phyloP scores from a whole-genome alignment of 495 filamentous ascomycete genomes.

The Neurospora cerealis region DNA sequence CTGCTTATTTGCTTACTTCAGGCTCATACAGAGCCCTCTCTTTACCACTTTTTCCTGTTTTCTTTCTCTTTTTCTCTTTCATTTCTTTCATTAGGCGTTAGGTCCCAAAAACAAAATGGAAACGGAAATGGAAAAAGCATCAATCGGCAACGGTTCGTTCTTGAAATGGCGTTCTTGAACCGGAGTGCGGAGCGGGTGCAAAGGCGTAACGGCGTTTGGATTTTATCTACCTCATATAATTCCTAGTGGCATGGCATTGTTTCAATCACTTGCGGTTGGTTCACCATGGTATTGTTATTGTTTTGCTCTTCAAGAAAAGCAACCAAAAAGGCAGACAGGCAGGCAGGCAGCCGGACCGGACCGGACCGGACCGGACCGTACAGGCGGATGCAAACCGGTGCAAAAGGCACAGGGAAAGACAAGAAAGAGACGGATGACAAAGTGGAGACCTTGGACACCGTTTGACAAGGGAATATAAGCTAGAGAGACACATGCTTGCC shows the following conservation, averaged over 20 bases:
- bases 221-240: neutral
- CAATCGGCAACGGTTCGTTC: neutral
- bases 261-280: neutral
- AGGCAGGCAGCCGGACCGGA: neutral
- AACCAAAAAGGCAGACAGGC: neutral
- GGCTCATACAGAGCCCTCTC: neutral
- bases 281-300: neutral
- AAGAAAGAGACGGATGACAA: neutral
- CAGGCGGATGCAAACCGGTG: neutral
- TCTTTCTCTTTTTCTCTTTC: neutral
- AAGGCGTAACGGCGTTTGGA: neutral
- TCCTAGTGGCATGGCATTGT: neutral
- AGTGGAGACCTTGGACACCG: neutral
- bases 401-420: neutral
- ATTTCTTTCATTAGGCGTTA: neutral
- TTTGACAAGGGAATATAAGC: neutral
- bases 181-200: neutral
- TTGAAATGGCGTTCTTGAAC: neutral
- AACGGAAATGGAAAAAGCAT: neutral
- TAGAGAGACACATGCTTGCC: neutral
- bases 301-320: neutral
- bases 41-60: neutral
- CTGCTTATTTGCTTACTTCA: neutral
- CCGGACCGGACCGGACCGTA: neutral
- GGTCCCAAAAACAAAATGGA: neutral